Conservation (phyloP, 2,329 filamentous ascomycete species). For the Claviceps cyperi region DNA sequence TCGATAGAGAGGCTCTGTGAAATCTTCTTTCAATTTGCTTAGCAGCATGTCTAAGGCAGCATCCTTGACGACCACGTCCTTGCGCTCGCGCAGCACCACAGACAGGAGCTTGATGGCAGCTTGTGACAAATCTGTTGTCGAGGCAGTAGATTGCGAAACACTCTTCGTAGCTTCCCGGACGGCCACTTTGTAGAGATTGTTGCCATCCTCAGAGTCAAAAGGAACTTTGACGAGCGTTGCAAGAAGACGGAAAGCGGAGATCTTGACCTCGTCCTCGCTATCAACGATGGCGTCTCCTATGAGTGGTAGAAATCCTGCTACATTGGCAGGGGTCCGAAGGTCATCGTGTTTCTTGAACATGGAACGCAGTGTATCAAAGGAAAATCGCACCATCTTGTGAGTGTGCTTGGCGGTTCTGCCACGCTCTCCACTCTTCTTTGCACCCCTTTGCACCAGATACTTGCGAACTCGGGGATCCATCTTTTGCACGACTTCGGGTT, state of each 20-base stretch:
- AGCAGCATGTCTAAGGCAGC: conserved; percentile 71
- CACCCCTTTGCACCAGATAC: conserved; percentile 69
- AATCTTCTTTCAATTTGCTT: conserved; percentile 67
- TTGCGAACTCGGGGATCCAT: conserved; percentile 50
- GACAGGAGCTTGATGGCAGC: conserved; percentile 80
- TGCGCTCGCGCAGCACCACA: conserved; percentile 68
- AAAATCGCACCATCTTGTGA: conserved; percentile 79
- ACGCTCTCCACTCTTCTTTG: conserved; percentile 58
- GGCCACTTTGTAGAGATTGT: conserved; percentile 56
- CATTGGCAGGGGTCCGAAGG: conserved; percentile 63
- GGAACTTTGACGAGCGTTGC: conserved; percentile 75
- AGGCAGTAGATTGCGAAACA: conserved; percentile 63
- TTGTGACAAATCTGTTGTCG: conserved; percentile 72
- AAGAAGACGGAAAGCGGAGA: conserved; percentile 74
- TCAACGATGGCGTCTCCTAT: conserved; percentile 75
- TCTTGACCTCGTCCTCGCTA: conserved; percentile 83
- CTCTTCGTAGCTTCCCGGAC: conserved; percentile 72
- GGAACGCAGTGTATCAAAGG: conserved; percentile 71
- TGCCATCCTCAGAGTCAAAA: conserved; percentile 54
- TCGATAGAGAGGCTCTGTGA: conserved; percentile 84
- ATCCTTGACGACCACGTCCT: conserved; percentile 63
- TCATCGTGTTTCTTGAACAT: conserved; percentile 76
- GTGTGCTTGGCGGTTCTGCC: conserved; percentile 63
- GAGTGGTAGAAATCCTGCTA: conserved; percentile 76
- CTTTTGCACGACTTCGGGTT: conserved; percentile 34